Evolutionary conservation across 2,329 filamentous ascomycete species (phyloP).

Genomic region (Colletotrichum echinochloae): DNA sequence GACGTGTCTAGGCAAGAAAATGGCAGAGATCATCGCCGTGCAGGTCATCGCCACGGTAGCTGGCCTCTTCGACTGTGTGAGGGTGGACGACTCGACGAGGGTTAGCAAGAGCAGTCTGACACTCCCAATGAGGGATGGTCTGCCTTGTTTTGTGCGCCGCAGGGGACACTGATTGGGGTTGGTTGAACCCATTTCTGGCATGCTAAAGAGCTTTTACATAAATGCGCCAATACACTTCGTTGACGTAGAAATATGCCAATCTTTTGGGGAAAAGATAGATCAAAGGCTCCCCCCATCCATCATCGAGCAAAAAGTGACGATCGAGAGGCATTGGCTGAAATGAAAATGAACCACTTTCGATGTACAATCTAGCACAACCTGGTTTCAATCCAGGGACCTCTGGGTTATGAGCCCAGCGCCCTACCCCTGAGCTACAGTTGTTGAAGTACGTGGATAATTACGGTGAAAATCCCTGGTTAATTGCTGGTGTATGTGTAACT

Average conservation of each 20-base stretch:
- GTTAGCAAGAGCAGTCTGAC: constrained; percentile 72
- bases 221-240: neutral
- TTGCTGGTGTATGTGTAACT: no score
- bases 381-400: constrained; percentile 30
- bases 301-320: neutral
- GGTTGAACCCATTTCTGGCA: neutral
- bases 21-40: constrained; percentile 71
- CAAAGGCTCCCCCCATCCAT: no score
- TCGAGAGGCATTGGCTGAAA: neutral
- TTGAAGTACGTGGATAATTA: neutral
- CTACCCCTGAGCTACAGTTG: constrained; percentile 41
- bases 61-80: constrained; percentile 62
- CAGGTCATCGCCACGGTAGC: constrained; percentile 66
- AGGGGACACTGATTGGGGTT: neutral
- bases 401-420: constrained; percentile 43
- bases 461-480: neutral
- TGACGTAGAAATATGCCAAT: neutral
- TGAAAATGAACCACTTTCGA: fast-evolving
- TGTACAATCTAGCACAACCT: neutral
- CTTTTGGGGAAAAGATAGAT: neutral
- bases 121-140: constrained; percentile 71
- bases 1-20: constrained; percentile 71
- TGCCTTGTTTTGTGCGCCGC: constrained; percentile 59
- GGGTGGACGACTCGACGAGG: constrained; percentile 59
- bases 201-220: neutral